Conservation (phyloP, 2,329 filamentous ascomycete genomes). For the Exophiala lecanii-corni region DNA sequence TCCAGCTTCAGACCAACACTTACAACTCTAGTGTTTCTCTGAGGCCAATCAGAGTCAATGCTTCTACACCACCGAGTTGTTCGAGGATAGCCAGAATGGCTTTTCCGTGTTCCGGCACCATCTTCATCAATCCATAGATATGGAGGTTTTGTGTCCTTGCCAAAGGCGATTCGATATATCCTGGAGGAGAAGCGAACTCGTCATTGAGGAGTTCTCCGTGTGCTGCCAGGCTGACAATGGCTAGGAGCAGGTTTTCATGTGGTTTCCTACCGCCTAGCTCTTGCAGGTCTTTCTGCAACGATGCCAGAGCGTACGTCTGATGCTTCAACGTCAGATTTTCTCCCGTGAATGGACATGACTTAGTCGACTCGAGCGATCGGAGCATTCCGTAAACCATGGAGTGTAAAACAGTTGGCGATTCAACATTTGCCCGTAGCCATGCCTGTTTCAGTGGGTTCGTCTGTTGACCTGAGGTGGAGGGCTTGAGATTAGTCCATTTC, state of each 20-base stretch:
- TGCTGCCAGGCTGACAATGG: constrained; percentile 3
- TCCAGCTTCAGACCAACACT: neutral
- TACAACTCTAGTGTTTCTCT: constrained; percentile 6
- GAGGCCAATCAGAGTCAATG: constrained; percentile 2
- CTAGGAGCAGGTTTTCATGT: constrained; percentile 5
- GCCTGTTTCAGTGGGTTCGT: constrained; percentile 2
- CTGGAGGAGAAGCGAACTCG: neutral
- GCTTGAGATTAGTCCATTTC: constrained; percentile 2
- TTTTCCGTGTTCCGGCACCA: neutral
- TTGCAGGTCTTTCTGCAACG: constrained; percentile 5
- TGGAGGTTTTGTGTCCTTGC: constrained; percentile 6
- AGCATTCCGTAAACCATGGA: constrained; percentile 9
- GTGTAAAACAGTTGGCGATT: constrained; percentile 7
- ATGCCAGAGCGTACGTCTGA: constrained; percentile 1
- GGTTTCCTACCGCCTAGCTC: constrained; percentile 1
- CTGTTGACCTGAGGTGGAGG: neutral
- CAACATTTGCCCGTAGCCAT: constrained; percentile 6
- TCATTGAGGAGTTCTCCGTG: neutral
- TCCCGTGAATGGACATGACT: no score
- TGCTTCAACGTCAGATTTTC: constrained; percentile 3
- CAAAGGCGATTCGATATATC: constrained; percentile 1
- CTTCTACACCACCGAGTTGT: constrained; percentile 1
- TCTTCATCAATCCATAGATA: constrained; percentile 1
- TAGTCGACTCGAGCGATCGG: neutral
- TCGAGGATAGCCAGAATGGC: constrained; percentile 1